Conservation (phyloP, 2,329 filamentous ascomycete species). For the Colletotrichum sp. region DNA sequence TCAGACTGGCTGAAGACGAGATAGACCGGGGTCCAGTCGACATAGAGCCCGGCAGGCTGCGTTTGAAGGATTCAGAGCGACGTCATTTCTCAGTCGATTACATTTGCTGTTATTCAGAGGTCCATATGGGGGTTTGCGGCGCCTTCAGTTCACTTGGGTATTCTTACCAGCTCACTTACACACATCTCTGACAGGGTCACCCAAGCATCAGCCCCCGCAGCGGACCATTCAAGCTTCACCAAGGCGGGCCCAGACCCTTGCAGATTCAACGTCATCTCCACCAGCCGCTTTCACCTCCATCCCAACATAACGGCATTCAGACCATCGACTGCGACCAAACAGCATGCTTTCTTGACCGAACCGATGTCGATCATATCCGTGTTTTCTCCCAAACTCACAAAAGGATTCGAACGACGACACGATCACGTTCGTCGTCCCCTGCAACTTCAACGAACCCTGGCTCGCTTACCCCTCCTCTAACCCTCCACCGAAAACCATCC, state of each 20-base stretch:
- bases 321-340: background rate
- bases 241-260: background rate
- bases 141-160: background rate
- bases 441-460: background rate
- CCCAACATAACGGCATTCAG: background rate
- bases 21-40: background rate
- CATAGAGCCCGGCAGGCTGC: background rate
- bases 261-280: background rate
- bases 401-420: background rate
- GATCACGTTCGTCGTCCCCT: background rate
- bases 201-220: background rate
- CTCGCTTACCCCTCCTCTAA: background rate
- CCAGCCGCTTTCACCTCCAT: background rate
- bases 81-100: background rate
- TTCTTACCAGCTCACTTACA: background rate
- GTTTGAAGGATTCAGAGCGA: background rate
- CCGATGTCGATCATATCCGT: background rate
- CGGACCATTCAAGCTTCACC: background rate
- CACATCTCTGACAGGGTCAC: background rate
- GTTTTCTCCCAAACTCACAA: background rate
- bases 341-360: background rate
- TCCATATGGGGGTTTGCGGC: background rate
- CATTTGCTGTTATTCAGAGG: background rate
- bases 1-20: background rate
- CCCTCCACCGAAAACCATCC: background rate